Percentiles rank a stretch among this genome's conserved stretches.
Conservation (phyloP, 768 basidiomycete genomes). For the Rhizopogon rudus region DNA sequence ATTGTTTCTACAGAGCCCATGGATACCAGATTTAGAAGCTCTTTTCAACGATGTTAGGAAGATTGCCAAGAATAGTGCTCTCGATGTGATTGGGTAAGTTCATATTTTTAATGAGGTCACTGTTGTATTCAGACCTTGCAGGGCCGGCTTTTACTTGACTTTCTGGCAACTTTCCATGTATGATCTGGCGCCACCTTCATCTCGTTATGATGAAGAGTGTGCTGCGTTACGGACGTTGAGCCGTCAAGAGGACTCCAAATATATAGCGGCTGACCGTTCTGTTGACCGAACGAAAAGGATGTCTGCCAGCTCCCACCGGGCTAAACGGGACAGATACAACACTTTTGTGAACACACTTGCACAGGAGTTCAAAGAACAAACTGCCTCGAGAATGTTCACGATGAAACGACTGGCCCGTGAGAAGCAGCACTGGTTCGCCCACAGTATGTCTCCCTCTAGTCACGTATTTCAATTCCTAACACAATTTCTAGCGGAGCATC, state of each 20-base stretch:
- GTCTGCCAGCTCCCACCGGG: slow-evolving; percentile 53
- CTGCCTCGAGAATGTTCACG: slow-evolving; percentile 64
- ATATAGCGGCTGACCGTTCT: slow-evolving; percentile 65
- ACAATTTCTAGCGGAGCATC: slow-evolving; percentile 23
- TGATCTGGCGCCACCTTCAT: slow-evolving; percentile 74
- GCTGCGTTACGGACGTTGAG: slow-evolving; percentile 55
- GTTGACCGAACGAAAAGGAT: slow-evolving; percentile 56
- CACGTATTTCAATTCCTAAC: background rate
- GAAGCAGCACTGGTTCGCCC: slow-evolving; percentile 80
- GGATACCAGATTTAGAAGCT: slow-evolving; percentile 69
- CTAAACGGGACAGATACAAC: slow-evolving; percentile 62
- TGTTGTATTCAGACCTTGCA: slow-evolving; percentile 26
- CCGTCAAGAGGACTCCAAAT: slow-evolving; percentile 63
- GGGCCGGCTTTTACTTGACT: slow-evolving; percentile 88
- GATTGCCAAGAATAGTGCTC: slow-evolving; percentile 62
- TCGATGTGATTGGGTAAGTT: slow-evolving; percentile 68
- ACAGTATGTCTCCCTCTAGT: slow-evolving; percentile 33
- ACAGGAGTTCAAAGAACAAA: slow-evolving; percentile 74
- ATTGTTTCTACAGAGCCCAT: slow-evolving; percentile 50
- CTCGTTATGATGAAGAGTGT: slow-evolving; percentile 78
- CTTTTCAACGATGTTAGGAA: slow-evolving; percentile 74
- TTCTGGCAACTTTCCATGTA: slow-evolving; percentile 97
- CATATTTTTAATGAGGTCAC: slow-evolving; percentile 1
- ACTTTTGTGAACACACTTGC: slow-evolving; percentile 52
- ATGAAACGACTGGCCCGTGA: slow-evolving; percentile 73